Conservation (phyloP, 2,329 filamentous ascomycete genomes). For the Colletotrichum sp. region DNA sequence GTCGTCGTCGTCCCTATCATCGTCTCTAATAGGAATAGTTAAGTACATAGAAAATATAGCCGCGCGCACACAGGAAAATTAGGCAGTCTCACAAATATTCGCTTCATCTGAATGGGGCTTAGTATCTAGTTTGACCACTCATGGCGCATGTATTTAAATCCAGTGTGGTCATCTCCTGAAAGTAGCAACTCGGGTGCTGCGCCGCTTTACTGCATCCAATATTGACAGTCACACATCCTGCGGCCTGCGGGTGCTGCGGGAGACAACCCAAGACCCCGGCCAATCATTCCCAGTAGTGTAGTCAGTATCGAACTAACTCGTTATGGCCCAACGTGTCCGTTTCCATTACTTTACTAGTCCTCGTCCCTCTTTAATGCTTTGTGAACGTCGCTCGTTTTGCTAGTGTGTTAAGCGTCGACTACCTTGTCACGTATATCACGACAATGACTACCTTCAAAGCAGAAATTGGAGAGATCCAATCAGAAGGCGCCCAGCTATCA, state of each 20-base stretch:
- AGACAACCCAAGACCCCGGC: background rate
- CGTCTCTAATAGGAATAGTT: too few relatives aligned
- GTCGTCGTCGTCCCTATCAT: too few relatives aligned
- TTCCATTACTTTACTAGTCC: background rate
- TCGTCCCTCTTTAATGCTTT: background rate
- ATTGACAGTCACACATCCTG: background rate
- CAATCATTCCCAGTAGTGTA: background rate
- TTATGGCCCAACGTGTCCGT: background rate
- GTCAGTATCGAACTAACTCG: background rate
- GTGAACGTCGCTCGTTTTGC: background rate
- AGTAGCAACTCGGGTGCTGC: background rate
- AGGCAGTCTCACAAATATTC: background rate
- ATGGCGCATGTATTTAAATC: background rate
- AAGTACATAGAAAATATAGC: too few relatives aligned
- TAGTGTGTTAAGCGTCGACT: background rate
- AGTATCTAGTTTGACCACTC: background rate
- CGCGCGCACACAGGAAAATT: too few relatives aligned
- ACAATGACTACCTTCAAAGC: background rate
- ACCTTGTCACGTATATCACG: background rate
- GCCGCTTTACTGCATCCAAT: background rate
- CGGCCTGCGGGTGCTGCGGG: background rate
- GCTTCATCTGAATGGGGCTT: background rate
- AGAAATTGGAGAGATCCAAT: background rate
- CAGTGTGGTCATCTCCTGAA: background rate
- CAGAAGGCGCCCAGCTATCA: background rate